A percentile compares a stretch with the other conserved stretches of the same genome.
These are phyloP conservation scores for Rhodotorula taiwanensis DNA, from an alignment of 768 basidiomycete species.

Conservation along the genomic window DNA sequence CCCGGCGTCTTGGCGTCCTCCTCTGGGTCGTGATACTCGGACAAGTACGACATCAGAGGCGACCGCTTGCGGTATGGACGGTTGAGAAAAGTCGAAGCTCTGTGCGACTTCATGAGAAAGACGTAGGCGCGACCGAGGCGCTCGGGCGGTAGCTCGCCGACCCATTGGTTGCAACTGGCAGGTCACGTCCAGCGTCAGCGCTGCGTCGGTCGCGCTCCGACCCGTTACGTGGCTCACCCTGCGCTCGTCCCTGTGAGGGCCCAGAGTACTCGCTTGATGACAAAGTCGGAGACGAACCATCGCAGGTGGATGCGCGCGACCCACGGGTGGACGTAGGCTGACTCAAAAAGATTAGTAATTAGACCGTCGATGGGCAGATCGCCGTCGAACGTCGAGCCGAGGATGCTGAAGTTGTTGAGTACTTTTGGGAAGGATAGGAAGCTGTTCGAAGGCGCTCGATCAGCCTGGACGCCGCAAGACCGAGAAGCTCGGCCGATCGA, in stretches of 20 bases:
- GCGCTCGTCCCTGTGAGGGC: conserved; percentile 52
- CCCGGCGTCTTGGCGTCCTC: conserved; percentile 48
- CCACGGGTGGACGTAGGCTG: conserved; percentile 56
- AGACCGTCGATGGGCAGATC: conserved; percentile 48
- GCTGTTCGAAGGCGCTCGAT: too few species aligned
- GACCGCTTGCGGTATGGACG: conserved; percentile 52
- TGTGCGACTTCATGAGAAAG: conserved; percentile 57
- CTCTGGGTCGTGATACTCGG: conserved; percentile 57
- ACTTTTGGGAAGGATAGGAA: conserved; percentile 58
- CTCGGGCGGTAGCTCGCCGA: conserved; percentile 54
- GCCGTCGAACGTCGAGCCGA: conserved; percentile 50
- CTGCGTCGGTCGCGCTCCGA: neutral
- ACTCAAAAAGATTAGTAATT: conserved; percentile 57
- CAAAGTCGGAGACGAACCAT: conserved; percentile 54
- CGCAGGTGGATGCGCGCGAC: conserved; percentile 54
- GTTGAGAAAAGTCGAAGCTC: conserved; percentile 57
- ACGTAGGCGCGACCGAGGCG: conserved; percentile 59
- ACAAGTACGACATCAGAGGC: conserved; percentile 50
- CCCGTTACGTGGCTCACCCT: neutral
- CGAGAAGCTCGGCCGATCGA: too few species aligned
- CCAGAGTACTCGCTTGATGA: conserved; percentile 58
- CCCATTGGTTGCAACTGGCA: conserved; percentile 58
- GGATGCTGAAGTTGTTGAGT: conserved; percentile 54
- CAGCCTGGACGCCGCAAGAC: too few species aligned
- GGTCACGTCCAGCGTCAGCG: conserved; percentile 47